A percentile compares a stretch with the other conserved stretches of the same genome.
phyloP scores from a whole-genome alignment of 202 grass and related monocot genomes.

The Miscanthus sacchariflorus region DNA sequence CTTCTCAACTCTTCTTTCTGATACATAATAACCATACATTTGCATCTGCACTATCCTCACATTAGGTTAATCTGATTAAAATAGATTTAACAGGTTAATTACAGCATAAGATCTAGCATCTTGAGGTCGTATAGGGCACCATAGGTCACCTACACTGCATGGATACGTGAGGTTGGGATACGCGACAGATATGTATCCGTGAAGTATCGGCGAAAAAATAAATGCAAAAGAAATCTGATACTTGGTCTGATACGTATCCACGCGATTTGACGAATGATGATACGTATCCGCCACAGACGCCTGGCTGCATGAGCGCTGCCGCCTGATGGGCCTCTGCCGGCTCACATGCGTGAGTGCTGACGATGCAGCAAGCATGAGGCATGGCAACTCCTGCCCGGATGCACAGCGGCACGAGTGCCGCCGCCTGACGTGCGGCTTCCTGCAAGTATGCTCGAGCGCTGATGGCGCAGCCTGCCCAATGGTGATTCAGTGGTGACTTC shows the following conservation, averaged over 20 bases:
- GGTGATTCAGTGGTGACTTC: too few relatives aligned
- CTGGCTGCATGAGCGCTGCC: too few relatives aligned
- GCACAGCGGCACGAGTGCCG: neutral
- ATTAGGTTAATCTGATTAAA: neutral
- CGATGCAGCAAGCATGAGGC: too few relatives aligned
- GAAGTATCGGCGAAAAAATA: too few relatives aligned
- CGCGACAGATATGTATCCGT: too few relatives aligned
- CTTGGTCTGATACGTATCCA: too few relatives aligned
- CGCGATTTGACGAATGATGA: too few relatives aligned
- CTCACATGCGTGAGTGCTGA: neutral
- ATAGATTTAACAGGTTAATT: neutral
- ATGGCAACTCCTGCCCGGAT: neutral
- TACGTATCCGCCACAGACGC: too few relatives aligned
- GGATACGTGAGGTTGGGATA: too few relatives aligned
- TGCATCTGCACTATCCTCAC: neutral
- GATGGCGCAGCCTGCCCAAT: too few relatives aligned
- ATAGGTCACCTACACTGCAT: neutral
- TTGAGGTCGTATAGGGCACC: neutral
- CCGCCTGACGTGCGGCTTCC: neutral
- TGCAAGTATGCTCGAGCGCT: neutral
- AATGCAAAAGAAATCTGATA: too few relatives aligned
- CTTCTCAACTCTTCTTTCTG: slow-evolving; percentile 45
- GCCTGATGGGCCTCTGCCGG: too few relatives aligned
- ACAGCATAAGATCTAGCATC: neutral
- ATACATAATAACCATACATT: slow-evolving; percentile 14